Conservation (phyloP, 371 early-diverging fungal species). For the Syncephalastrum racemosum region DNA sequence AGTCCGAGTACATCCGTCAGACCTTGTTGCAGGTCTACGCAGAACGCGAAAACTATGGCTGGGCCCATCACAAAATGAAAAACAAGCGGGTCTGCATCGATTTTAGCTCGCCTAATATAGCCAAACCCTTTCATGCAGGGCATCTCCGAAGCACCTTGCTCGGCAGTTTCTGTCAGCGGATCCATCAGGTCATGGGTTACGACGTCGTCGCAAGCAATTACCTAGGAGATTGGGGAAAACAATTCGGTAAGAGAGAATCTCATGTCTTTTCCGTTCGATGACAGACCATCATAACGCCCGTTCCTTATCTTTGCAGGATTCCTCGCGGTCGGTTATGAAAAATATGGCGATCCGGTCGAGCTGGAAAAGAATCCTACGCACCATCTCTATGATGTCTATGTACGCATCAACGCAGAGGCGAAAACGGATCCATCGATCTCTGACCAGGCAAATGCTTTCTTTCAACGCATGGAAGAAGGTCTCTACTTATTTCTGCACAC, state of each 20-base stretch:
- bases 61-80: neutral
- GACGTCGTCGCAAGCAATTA: too few species aligned
- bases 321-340: slow-evolving; percentile 91
- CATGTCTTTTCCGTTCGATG: too few species aligned
- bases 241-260: too few species aligned
- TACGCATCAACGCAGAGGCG: slow-evolving; percentile 78
- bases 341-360: slow-evolving; percentile 80
- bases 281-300: too few species aligned
- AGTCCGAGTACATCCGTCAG: too few species aligned
- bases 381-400: slow-evolving; percentile 96
- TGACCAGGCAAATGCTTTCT: slow-evolving; percentile 86
- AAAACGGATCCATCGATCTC: slow-evolving; percentile 58
- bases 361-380: slow-evolving; percentile 88
- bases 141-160: too few species aligned
- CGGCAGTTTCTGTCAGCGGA: too few species aligned
- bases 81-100: neutral
- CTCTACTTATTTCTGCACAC: neutral
- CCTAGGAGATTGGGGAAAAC: too few species aligned
- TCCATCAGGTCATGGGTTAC: too few species aligned
- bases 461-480: slow-evolving; percentile 94
- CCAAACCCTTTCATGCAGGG: neutral
- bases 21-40: too few species aligned
- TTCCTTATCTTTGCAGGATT: slow-evolving; percentile 49
- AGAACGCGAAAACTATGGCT: neutral
- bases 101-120: neutral